Percentiles rank a stretch among this genome's conserved stretches.
Evolutionary conservation across 2,329 filamentous ascomycete species (phyloP).

Genomic region (Monilinia fructigena): DNA sequence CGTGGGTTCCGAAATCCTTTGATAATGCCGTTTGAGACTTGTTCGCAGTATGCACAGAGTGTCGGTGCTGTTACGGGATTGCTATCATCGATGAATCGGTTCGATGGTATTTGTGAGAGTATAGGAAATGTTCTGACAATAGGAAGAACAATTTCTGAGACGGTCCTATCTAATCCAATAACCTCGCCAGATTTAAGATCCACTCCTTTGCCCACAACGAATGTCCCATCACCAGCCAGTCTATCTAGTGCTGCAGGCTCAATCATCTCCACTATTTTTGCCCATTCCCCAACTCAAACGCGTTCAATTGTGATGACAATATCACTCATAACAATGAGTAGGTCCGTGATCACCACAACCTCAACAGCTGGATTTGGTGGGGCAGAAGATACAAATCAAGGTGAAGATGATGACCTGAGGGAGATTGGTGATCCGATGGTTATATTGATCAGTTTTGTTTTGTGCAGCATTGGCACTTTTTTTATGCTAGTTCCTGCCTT

Average conservation of each 20-base stretch:
- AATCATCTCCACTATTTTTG: not conserved
- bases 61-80: not conserved
- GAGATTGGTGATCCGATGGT: conserved; percentile 22
- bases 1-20: conserved; percentile 16
- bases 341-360: not conserved
- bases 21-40: conserved; percentile 15
- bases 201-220: not conserved
- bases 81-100: not conserved
- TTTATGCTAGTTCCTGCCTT: conserved; percentile 30
- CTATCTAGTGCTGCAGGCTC: not conserved
- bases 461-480: conserved; percentile 27
- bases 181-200: not conserved
- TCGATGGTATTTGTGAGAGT: conserved; percentile 24
- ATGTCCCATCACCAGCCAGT: not conserved
- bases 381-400: not conserved
- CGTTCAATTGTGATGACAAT: not conserved
- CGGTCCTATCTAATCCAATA: not conserved
- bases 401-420: not conserved
- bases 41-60: not conserved
- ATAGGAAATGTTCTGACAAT: conserved; percentile 29
- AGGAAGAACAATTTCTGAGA: not conserved
- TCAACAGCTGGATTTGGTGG: not conserved
- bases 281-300: not conserved
- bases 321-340: not conserved
- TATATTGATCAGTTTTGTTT: conserved; percentile 23